Base-by-base conservation (phyloP, 1,284 basidiomycete species). In the Boletellus deceptivus region DNA sequence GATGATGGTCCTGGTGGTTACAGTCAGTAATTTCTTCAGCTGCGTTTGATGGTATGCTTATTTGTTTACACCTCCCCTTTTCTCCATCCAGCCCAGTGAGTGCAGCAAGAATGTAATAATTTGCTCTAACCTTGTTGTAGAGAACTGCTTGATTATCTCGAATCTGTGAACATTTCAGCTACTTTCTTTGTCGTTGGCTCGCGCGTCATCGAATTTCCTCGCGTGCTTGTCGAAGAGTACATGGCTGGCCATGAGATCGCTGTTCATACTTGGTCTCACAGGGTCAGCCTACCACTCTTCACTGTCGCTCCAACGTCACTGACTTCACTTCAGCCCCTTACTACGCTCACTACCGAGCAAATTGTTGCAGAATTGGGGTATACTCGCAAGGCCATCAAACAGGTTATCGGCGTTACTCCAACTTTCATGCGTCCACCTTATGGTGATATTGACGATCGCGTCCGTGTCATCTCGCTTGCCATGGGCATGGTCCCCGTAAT, bases 101-200 rank as follows among this genome's bases (percentile, higher is more conserved):
- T 53, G 68, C 22, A 56, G 61, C 42, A 53, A 68, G 50, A 64
- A 62, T 46, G 2, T 31, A 18, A 24, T 27, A 31, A 5, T 31
- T 11, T 42, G 10, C 38, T 59, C 51, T 60, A 43, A 61, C 39
- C 42, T 38, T 46, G 37, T 49, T 52, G 35, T 49, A 84, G 81
- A 57, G 77, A 80, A 52, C 72, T 93, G 14, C 78, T 95, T 37
- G 70, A 84, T 48, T 93, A 79, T 65, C 75, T 98, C 47, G 67
- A 77, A 43, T 67, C 82, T 58, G 77, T 89, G 65, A 70, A 84
- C 49, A 64, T 96, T 59, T 76, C 72, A 20, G 82, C 93, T 6
- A 97, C 94, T 3, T 97, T 98, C 78, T 98, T 96, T 73, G 84
- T 93, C 43, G 86, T 97, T 18, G 93, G 93, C 48, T 95, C 92